Evolutionary conservation across 2,329 filamentous ascomycete species (phyloP), one percentile per base, ranked within the genome.

Genomic region (Teratosphaeria epicoccoides): DNA sequence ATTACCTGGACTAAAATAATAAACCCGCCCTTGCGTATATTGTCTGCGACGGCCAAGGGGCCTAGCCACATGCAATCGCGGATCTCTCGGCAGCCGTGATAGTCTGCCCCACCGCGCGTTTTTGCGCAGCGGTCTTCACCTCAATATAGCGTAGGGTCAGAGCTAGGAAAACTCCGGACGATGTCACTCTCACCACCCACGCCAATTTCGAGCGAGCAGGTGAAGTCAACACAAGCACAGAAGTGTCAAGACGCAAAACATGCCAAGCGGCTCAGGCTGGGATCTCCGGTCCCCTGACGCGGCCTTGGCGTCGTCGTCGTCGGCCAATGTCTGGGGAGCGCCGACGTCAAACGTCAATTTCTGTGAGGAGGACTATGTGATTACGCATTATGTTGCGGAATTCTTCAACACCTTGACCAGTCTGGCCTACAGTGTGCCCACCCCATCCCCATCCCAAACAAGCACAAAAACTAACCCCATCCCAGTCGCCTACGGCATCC

Each of bases 391-490:
- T 11, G 25, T 46, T 11, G 44, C 44, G 22, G 61, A 63, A 43
- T 63, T 63, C 54, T 55, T 62, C 59, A 63, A 63, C 46, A 61
- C 61, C 3, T 7, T 62, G n/a, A 62, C 59, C 2, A 61, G 55
- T 44, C 49, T 62, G 25, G 52, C 54, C 3, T 63, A 62, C 54
- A 55, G 59, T 61, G 47, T 9, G 52, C 47, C 20, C 17, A 23
- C 6, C 4, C 10, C 3, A 28, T 6, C 4, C 6, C 1, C 2
- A 12, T 11, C n/a, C 46, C 11, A 14, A 26, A 11, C 24, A 3
- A 24, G 11, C 12, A n/a, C 20, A 23, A 10, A 10, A 9, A 2
- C 22, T 23, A n/a, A 29, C 43, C 47, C 22, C 49, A 37, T n/a
- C 24, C 2, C 49, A 61, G 58, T 63, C 47, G 52, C 46, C 7